Percentiles rank a stretch among this genome's conserved stretches.
Conservation (phyloP, 345 rosid species). For the Cardamine resedifolia region DNA sequence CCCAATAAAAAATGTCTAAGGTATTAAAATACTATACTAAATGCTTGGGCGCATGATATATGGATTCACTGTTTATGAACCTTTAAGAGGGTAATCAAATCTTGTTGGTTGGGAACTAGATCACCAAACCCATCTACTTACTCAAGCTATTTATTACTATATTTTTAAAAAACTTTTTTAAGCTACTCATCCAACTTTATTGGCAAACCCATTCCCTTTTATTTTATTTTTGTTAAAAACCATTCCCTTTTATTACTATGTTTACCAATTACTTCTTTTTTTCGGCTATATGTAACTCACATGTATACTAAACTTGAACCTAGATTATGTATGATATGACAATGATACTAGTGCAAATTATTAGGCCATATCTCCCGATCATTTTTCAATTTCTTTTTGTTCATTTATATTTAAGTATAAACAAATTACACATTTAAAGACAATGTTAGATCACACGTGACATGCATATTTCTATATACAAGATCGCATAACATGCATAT, state of each 20-base stretch:
- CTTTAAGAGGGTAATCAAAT: constrained; percentile 31
- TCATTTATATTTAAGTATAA: neutral
- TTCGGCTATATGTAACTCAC: neutral
- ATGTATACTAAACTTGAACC: neutral
- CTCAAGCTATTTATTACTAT: constrained; percentile 23
- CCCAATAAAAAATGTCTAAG: neutral
- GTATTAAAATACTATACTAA: neutral
- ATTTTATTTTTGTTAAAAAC: neutral
- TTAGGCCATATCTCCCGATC: neutral
- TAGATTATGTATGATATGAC: neutral
- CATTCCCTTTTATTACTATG: neutral
- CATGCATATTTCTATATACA: neutral
- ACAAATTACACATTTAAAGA: neutral
- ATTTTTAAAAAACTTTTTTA: neutral
- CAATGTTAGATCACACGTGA: neutral
- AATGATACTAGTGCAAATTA: neutral
- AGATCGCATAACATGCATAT: neutral
- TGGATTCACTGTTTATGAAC: neutral
- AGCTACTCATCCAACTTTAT: constrained; percentile 16
- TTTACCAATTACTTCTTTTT: neutral
- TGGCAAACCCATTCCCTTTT: neutral
- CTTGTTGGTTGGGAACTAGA: constrained; percentile 38
- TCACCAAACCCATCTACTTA: constrained; percentile 39
- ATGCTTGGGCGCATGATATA: neutral
- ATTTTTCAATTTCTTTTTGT: neutral